A percentile compares a stretch with the other conserved stretches of the same genome.
Conservation (phyloP, 116 monocot species). For the Phalaenopsis hybrid region DNA sequence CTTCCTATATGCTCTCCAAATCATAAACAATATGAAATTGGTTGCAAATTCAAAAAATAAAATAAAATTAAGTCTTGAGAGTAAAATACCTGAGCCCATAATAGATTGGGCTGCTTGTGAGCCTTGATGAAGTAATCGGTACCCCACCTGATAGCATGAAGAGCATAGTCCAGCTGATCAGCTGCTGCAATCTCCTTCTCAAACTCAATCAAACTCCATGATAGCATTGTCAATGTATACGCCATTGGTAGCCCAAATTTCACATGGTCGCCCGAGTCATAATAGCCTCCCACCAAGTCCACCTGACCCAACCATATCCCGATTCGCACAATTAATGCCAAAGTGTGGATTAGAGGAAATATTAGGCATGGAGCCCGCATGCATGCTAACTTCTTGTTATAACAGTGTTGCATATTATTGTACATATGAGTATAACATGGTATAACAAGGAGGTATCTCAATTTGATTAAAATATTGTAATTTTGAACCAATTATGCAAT, state of each 20-base stretch:
- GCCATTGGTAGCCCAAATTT: conserved; percentile 90
- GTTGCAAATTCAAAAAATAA: not conserved
- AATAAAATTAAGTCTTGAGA: not conserved
- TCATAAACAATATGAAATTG: too few relatives aligned
- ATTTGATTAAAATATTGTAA: too few relatives aligned
- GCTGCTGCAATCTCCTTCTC: conserved; percentile 56
- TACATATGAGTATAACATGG: too few relatives aligned
- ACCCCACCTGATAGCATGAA: conserved; percentile 80
- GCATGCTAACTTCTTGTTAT: too few relatives aligned
- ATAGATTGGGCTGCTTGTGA: conserved; percentile 57
- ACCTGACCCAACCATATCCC: conserved; percentile 22
- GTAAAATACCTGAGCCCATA: conserved; percentile 68
- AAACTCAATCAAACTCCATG: conserved; percentile 70
- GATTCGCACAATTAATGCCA: too few relatives aligned
- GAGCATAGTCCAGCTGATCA: conserved; percentile 46
- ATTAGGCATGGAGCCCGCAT: too few relatives aligned
- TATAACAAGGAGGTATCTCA: too few relatives aligned
- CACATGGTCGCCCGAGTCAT: conserved; percentile 67
- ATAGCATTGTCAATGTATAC: conserved; percentile 62
- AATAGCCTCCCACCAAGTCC: conserved; percentile 71
- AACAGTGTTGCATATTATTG: too few relatives aligned
- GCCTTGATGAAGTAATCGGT: conserved; percentile 90
- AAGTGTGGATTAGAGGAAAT: too few relatives aligned
- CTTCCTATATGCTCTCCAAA: too few relatives aligned
- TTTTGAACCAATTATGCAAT: too few relatives aligned